Evolutionary conservation across 176 grass and related monocot genomes (phyloP).

Genomic region (Musa itinerans): DNA sequence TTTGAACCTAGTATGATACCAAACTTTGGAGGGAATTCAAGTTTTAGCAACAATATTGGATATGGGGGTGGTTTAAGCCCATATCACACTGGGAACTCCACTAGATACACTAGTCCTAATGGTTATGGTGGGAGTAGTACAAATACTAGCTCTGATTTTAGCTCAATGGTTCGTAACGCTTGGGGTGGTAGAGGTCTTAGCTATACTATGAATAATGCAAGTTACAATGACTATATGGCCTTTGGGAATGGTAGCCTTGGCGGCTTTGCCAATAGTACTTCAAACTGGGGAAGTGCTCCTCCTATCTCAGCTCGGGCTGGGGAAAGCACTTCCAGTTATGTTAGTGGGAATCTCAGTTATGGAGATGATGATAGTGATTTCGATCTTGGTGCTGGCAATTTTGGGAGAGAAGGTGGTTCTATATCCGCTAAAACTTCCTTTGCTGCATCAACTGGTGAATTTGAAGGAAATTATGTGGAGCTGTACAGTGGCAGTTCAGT

Average conservation of each 20-base stretch:
- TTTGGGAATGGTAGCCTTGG: conserved; percentile 57
- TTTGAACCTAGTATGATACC: conserved; percentile 49
- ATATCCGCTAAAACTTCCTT: conserved; percentile 48
- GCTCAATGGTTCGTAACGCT: conserved; percentile 60
- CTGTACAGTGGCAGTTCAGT: conserved; percentile 49
- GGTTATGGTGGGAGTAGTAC: conserved; percentile 50
- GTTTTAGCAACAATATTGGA: conserved; percentile 52
- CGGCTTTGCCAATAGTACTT: conserved; percentile 36
- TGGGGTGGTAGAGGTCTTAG: conserved; percentile 57
- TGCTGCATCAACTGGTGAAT: conserved; percentile 41
- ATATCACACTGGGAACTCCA: conserved; percentile 66
- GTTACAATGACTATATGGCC: conserved; percentile 50
- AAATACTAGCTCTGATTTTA: conserved; percentile 47
- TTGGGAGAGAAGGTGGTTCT: conserved; percentile 47
- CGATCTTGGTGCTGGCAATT: conserved; percentile 37
- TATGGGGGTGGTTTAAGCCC: conserved; percentile 56
- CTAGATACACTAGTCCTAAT: conserved; percentile 55
- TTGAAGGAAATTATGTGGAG: conserved; percentile 39
- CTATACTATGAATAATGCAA: conserved; percentile 53
- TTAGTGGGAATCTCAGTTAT: conserved; percentile 25
- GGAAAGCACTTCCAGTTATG: conserved; percentile 34
- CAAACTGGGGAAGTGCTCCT: conserved; percentile 39
- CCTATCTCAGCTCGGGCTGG: conserved; percentile 39
- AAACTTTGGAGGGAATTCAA: conserved; percentile 41
- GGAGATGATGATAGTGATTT: conserved; percentile 40